Base-by-base conservation (phyloP, 2,329 filamentous ascomycete genomes). In the Ophiostoma montium region DNA sequence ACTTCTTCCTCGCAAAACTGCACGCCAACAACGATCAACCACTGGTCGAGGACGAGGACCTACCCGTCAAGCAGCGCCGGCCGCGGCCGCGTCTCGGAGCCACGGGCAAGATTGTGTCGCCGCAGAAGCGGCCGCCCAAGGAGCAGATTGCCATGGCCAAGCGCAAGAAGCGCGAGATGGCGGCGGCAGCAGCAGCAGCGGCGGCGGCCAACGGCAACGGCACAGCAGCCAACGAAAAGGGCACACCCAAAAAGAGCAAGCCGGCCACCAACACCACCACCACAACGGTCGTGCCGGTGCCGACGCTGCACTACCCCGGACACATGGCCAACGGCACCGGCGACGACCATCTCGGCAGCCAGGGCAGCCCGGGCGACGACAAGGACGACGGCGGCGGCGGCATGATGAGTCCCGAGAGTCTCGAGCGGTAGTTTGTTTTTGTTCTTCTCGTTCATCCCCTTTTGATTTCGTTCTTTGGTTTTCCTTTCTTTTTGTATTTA, bases 1-100 rank as follows among this genome's bases (percentile, higher is more conserved):
- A 86, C 59, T 98, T 94, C 74, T 95, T 96, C 70, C 78, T 87
- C 52, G 80, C 80, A 58, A 95, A 94, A 65, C 70, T 98, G 51
- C 85, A 87, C 59, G 83, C 86, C 50, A 92, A 89, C 63, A 77
- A 78, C 62, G 82, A 90, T 59, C 78, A 88, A 62, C 80, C 87
- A 39, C 74, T 98, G 56, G 71, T 94, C 47, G 92, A 98, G 68
- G 92, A 98, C 66, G 86, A 96, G 61, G 90, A 98, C 57, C 70
- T 98, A 21, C 92, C 94, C 15, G 78, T 82, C 49, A 98, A 98
- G 67, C 92, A 98, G 67, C 76, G 87, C 69, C 83, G 69, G 67
- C 86, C 68, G 21, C 71, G 76, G n/a, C 76, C 78, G n/a, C 70
- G 76, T 31, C 72, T 78, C 21, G 75, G 75, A 32, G 76, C 78